Conservation (phyloP, 805 yeast species). For the Candida cerambycidarum region DNA sequence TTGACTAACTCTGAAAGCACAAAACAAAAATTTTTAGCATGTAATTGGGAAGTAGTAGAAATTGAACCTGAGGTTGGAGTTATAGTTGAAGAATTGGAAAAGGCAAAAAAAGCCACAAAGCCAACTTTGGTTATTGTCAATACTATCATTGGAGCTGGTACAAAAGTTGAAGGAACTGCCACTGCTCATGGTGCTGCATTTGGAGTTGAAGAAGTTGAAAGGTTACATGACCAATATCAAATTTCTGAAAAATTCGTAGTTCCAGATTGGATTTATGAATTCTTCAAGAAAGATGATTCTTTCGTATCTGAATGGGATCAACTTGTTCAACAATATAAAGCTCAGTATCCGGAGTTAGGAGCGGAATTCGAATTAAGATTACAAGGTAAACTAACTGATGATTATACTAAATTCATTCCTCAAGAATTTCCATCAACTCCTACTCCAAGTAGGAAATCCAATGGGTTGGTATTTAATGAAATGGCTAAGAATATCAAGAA, state of each 20-base stretch:
- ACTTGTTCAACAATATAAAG: conserved; percentile 19
- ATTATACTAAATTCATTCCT: conserved; percentile 26
- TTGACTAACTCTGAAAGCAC: conserved; percentile 33
- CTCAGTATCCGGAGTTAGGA: conserved; percentile 26
- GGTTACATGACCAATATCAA: conserved; percentile 18
- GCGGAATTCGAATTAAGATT: conserved; percentile 24
- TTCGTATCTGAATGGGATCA: conserved; percentile 22
- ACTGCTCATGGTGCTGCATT: conserved; percentile 38
- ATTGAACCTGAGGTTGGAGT: conserved; percentile 33
- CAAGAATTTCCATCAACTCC: conserved; percentile 14
- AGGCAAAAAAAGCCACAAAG: conserved; percentile 27
- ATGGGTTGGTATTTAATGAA: conserved; percentile 28
- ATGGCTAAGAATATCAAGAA: conserved; percentile 23
- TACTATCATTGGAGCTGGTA: conserved; percentile 35
- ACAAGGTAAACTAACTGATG: conserved; percentile 24
- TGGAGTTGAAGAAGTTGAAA: conserved; percentile 28
- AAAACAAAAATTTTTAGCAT: conserved; percentile 30
- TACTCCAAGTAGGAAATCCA: conserved; percentile 27
- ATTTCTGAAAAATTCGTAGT: conserved; percentile 21
- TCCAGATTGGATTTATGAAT: conserved; percentile 26
- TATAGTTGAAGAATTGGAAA: conserved; percentile 32
- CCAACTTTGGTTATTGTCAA: conserved; percentile 37
- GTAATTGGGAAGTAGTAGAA: conserved; percentile 37
- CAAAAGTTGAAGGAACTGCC: conserved; percentile 27
- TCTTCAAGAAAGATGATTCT: conserved; percentile 22